These are phyloP conservation scores for Grosmannia clavigera DNA, from an alignment of 2,329 filamentous ascomycete species.

Conservation along the genomic window DNA sequence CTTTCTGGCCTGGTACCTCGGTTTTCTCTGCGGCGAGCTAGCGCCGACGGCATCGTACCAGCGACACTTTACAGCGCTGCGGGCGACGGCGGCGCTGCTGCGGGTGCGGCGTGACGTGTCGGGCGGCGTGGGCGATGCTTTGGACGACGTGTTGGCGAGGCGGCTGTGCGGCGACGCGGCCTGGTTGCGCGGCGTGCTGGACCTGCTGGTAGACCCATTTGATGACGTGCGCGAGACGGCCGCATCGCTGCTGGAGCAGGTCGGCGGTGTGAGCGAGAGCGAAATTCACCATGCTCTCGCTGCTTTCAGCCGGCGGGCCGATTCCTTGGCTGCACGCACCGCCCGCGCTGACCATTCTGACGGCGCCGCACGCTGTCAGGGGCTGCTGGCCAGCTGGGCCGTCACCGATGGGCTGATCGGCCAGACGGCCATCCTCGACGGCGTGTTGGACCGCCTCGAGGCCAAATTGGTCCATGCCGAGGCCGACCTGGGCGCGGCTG, in stretches of 20 bases:
- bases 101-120: constrained; percentile 51
- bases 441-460: constrained; percentile 50
- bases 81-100: constrained; percentile 54
- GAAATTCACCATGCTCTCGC: constrained; percentile 21
- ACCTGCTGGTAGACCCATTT: constrained; percentile 79
- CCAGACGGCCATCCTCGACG: constrained; percentile 39
- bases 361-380: constrained; percentile 67
- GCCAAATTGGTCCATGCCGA: constrained; percentile 51
- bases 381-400: constrained; percentile 53
- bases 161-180: constrained; percentile 26
- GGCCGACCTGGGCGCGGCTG: constrained; percentile 51
- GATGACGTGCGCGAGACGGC: constrained; percentile 69
- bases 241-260: constrained; percentile 36
- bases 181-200: constrained; percentile 55
- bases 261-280: constrained; percentile 17
- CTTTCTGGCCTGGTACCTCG: constrained; percentile 65
- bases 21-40: constrained; percentile 62
- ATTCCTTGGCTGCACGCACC: constrained; percentile 51
- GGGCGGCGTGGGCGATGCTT: constrained; percentile 13
- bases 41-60: constrained; percentile 79
- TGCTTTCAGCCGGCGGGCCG: constrained; percentile 38
- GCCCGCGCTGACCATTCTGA: constrained; percentile 87
- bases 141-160: constrained; percentile 15
- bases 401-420: constrained; percentile 19
- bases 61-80: constrained; percentile 70